Conservation (phyloP, 208 protist genomes). For the Leishmania amazonensis region DNA sequence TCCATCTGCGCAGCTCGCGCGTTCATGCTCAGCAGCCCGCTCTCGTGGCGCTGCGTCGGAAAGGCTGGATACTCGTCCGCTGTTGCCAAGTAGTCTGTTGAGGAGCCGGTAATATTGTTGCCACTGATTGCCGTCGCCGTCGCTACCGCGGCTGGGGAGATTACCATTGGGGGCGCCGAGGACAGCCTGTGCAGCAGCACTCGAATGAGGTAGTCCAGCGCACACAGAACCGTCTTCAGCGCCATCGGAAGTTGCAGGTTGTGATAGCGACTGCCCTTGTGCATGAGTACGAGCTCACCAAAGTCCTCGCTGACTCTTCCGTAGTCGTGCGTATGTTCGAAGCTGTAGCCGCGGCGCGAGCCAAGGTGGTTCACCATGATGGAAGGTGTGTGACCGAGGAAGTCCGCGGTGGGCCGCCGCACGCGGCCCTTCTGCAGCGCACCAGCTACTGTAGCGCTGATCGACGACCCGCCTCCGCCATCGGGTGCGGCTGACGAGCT, state of each 20-base stretch:
- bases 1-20: constrained; percentile 8
- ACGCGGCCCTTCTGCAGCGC: neutral
- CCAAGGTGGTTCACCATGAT: constrained; percentile 39
- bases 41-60: constrained; percentile 16
- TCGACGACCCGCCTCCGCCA: neutral
- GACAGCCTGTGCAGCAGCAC: constrained; percentile 14
- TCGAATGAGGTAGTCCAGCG: constrained; percentile 42
- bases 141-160: neutral
- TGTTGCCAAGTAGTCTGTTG: neutral
- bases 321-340: constrained; percentile 73
- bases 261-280: constrained; percentile 34
- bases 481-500: constrained; percentile 4
- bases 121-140: neutral
- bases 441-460: neutral
- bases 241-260: constrained; percentile 39
- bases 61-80: neutral
- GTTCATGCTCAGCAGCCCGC: neutral
- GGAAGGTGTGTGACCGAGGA: constrained; percentile 25
- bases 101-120: neutral
- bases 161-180: neutral
- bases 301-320: constrained; percentile 53
- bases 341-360: constrained; percentile 75
- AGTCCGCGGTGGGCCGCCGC: constrained; percentile 18
- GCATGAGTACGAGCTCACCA: constrained; percentile 28
- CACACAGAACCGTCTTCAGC: constrained; percentile 45